Base-by-base conservation (phyloP, 75 land plant species). In the Isoetes taiwanensis region DNA sequence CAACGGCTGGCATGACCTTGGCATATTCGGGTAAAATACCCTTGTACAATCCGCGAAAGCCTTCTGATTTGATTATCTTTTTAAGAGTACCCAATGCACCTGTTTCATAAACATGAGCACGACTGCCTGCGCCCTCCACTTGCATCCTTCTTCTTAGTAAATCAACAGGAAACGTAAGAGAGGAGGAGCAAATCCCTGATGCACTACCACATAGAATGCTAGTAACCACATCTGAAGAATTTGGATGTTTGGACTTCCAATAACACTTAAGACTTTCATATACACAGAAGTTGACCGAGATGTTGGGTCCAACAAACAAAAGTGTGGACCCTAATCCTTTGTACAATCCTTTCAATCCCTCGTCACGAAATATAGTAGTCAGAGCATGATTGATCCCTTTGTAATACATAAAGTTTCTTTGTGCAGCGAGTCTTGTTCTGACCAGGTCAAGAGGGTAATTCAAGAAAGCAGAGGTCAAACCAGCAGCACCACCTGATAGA, bases 311-410 rank as follows among this genome's bases (percentile, higher is more conserved):
- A 9, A 37, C 39, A n/a, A n/a, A n/a, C 82, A 90, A 43, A 28
- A 90, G 53, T 50, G 97, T 90, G 32, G 94, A 74, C 3, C 94
- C 94, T 34, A 90, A 71, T 33, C 97, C 97, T 52, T 90, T 90
- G 65, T 90, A 90, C 2, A 90, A 66, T 1, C 97, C 88, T 60
- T 56, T 68, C 4, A 74, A 38, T 31, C 97, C 97, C 60, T 90
- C 97, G 34, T 90, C 94, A 46, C 66, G 79, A 41, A 64, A 53
- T 37, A 90, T 90, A 8, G 93, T 76, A 42, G 54, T 60, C 12
- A 90, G 66, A 3, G 97, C 74, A 83, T 86, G 94, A 26, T 62
- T 59, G 31, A 86, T 90, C 40, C 97, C 97, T 64, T 65, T 82
- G 65, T 90, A 90, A 53, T 90, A 90, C 53, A 74, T 72, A 3